phyloP scores from a whole-genome alignment of 208 protist genomes.

The Trypanosomatidae sp. region DNA sequence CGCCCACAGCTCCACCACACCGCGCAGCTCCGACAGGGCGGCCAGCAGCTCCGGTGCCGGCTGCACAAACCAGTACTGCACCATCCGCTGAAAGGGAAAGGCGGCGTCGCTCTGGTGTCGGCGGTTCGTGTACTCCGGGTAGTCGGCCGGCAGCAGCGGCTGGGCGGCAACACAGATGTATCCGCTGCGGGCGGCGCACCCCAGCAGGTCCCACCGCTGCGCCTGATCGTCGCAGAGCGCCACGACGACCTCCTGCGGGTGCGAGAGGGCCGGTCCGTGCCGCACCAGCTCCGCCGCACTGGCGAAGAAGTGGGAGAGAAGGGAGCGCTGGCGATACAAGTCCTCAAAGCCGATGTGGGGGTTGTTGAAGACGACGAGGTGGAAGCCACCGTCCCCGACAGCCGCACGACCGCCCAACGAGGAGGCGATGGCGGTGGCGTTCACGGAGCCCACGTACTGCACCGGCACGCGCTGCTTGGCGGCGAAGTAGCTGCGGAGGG shows the following conservation, averaged over 20 bases:
- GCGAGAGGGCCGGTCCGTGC: background rate
- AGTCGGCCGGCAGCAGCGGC: slow-evolving; percentile 34
- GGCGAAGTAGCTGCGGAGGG: slow-evolving; percentile 41
- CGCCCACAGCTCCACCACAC: slow-evolving; percentile 12
- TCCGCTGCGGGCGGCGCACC: slow-evolving; percentile 32
- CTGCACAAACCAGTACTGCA: slow-evolving; percentile 58
- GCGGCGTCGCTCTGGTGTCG: slow-evolving; percentile 56
- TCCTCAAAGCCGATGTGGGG: slow-evolving; percentile 61
- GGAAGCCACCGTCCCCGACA: background rate
- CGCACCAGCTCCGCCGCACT: slow-evolving; percentile 16
- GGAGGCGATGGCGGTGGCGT: slow-evolving; percentile 38
- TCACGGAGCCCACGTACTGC: slow-evolving; percentile 31
- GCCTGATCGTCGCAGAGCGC: slow-evolving; percentile 62
- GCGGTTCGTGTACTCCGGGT: slow-evolving; percentile 43
- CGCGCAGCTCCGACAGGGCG: slow-evolving; percentile 9
- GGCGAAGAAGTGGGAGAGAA: slow-evolving; percentile 46
- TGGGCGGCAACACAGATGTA: slow-evolving; percentile 50
- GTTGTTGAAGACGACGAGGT: slow-evolving; percentile 58
- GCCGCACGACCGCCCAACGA: slow-evolving; percentile 8
- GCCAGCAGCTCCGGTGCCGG: background rate
- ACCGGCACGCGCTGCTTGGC: slow-evolving; percentile 43
- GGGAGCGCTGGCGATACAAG: slow-evolving; percentile 38
- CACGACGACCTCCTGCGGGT: slow-evolving; percentile 33
- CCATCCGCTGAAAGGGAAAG: slow-evolving; percentile 58
- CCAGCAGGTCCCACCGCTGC: slow-evolving; percentile 44